Evolutionary conservation across 129 eudicot species (phyloP).

Genomic region (Centella asiatica): DNA sequence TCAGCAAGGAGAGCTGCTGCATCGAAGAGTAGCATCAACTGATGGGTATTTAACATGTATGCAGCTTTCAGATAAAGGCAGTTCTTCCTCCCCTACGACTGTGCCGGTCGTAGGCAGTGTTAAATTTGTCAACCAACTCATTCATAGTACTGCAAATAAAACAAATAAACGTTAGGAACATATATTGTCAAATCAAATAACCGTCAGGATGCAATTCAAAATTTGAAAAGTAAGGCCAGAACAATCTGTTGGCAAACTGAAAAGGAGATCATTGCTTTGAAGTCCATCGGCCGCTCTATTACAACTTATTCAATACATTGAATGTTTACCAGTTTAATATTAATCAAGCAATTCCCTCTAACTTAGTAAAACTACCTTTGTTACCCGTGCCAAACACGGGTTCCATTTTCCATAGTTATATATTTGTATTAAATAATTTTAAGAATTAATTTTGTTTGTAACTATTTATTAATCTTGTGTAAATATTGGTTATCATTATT

Average conservation of each 20-base stretch:
- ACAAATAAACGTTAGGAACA: background rate
- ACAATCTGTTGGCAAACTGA: no score
- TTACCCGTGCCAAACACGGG: no score
- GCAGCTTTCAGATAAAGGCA: slow-evolving; percentile 50
- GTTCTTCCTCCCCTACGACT: slow-evolving; percentile 93
- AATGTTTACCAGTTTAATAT: no score
- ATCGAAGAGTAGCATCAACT: slow-evolving; percentile 12
- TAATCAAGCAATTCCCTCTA: no score
- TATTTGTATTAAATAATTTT: no score
- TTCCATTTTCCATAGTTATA: no score
- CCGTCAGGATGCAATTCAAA: background rate
- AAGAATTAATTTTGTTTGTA: no score
- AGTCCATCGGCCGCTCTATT: background rate
- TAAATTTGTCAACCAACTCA: slow-evolving; percentile 89
- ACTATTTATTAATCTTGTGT: no score
- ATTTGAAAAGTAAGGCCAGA: no score
- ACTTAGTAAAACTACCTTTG: no score
- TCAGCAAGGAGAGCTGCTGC: slow-evolving; percentile 5
- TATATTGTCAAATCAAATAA: background rate
- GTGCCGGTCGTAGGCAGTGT: slow-evolving; percentile 83
- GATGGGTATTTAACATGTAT: background rate
- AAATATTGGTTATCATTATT: no score
- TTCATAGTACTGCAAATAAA: slow-evolving; percentile 81
- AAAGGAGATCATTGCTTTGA: background rate
- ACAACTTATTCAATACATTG: no score